phyloP scores from a whole-genome alignment of 1,139 yeast species.

The Diutina mesorugosa region DNA sequence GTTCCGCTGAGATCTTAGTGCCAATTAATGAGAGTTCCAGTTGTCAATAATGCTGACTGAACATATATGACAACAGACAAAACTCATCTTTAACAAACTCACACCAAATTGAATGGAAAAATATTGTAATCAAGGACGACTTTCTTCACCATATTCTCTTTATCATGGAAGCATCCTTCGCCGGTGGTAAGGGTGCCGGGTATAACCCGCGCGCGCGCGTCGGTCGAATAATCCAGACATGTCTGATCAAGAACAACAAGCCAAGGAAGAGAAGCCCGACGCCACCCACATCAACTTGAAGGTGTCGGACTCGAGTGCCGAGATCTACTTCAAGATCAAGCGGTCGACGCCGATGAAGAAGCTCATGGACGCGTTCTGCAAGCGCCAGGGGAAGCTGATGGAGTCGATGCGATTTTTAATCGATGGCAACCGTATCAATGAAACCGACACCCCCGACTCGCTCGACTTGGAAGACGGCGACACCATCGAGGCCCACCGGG shows the following conservation, averaged over 20 bases:
- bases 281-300: slow-evolving; percentile 79
- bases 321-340: slow-evolving; percentile 92
- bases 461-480: slow-evolving; percentile 92
- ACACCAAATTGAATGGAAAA: too few relatives aligned
- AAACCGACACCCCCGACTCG: slow-evolving; percentile 85
- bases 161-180: too few relatives aligned
- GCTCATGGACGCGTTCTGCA: slow-evolving; percentile 96
- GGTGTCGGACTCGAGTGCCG: slow-evolving; percentile 88
- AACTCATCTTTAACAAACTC: too few relatives aligned
- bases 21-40: too few relatives aligned
- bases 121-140: too few relatives aligned
- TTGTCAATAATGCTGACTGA: too few relatives aligned
- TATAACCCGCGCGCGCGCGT: neutral
- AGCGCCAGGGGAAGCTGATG: slow-evolving; percentile 88
- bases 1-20: too few relatives aligned
- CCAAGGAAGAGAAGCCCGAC: slow-evolving; percentile 49
- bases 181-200: neutral
- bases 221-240: slow-evolving; percentile 6
- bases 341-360: slow-evolving; percentile 85
- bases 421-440: slow-evolving; percentile 85
- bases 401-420: slow-evolving; percentile 76
- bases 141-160: too few relatives aligned
- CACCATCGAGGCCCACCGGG: slow-evolving; percentile 95
- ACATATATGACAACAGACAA: too few relatives aligned
- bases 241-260: slow-evolving; percentile 20